These are phyloP conservation scores for Boletus eberwhitei DNA, from an alignment of 768 basidiomycete genomes.

Conservation along the genomic window DNA sequence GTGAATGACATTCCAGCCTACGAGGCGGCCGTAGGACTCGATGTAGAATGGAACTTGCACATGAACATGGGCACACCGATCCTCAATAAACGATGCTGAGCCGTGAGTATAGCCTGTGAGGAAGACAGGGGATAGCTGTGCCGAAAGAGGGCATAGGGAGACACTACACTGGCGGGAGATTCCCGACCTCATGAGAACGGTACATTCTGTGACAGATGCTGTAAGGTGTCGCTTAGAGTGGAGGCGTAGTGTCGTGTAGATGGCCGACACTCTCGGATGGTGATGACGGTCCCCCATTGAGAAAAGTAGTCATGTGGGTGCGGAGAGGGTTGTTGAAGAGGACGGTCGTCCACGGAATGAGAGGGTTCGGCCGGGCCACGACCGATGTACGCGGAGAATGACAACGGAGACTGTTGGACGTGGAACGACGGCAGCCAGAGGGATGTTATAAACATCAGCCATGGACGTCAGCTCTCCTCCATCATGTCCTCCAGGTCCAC, in stretches of 20 bases:
- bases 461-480: not conserved
- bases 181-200: not conserved
- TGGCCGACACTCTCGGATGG: not conserved
- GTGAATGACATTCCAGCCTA: too few relatives aligned
- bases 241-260: not conserved
- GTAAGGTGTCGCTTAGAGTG: not conserved
- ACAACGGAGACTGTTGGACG: slow-evolving; percentile 16
- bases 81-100: too few relatives aligned
- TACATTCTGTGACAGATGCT: too few relatives aligned
- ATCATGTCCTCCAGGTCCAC: slow-evolving; percentile 33
- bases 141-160: not conserved
- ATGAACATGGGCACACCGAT: too few relatives aligned
- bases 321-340: not conserved
- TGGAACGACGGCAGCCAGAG: slow-evolving; percentile 20
- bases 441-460: slow-evolving; percentile 18
- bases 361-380: slow-evolving; percentile 13
- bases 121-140: too few relatives aligned
- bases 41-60: too few relatives aligned
- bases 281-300: too few relatives aligned
- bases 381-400: slow-evolving; percentile 33
- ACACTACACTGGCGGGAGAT: not conserved
- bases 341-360: too few relatives aligned
- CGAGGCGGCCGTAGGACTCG: too few relatives aligned
- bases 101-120: too few relatives aligned
- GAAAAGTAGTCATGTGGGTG: too few relatives aligned